phyloP scores from a whole-genome alignment of 2,329 filamentous ascomycete species.

The Phyllosticta ampelicida region DNA sequence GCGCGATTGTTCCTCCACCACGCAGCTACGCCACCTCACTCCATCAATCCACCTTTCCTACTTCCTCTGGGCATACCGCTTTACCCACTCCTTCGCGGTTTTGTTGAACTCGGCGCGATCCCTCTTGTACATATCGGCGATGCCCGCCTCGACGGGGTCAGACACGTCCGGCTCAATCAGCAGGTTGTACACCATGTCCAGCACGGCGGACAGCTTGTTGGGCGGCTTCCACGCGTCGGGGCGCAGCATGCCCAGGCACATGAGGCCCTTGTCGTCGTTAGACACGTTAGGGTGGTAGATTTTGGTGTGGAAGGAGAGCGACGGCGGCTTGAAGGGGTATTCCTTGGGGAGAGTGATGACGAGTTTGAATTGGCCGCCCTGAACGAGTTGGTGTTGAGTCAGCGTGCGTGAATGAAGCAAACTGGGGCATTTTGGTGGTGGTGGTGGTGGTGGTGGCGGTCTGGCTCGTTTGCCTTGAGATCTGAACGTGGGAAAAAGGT shows the following conservation, averaged over 20 bases:
- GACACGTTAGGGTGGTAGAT: constrained; percentile 94
- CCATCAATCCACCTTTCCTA: neutral
- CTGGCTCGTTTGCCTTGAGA: neutral
- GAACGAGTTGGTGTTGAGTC: neutral
- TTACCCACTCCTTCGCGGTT: constrained; percentile 62
- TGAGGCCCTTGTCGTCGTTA: constrained; percentile 72
- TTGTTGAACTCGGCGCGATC: constrained; percentile 61
- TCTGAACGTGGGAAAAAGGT: constrained; percentile 1
- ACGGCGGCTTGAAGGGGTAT: constrained; percentile 84
- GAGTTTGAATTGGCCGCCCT: constrained; percentile 66
- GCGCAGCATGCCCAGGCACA: constrained; percentile 78
- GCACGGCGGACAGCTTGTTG: constrained; percentile 62
- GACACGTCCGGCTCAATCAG: constrained; percentile 76
- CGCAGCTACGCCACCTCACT: neutral
- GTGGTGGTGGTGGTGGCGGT: neutral
- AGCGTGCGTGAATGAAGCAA: neutral
- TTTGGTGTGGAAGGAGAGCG: constrained; percentile 71
- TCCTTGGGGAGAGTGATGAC: constrained; percentile 61
- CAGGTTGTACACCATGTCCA: constrained; percentile 65
- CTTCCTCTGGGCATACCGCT: constrained; percentile 53
- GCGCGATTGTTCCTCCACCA: no score
- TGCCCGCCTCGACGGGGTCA: constrained; percentile 76
- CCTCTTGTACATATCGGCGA: constrained; percentile 72
- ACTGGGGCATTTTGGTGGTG: neutral
- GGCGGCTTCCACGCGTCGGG: constrained; percentile 87